Evolutionary conservation across 2,329 filamentous ascomycete genomes (phyloP).

Genomic region (Exophiala bonariae): DNA sequence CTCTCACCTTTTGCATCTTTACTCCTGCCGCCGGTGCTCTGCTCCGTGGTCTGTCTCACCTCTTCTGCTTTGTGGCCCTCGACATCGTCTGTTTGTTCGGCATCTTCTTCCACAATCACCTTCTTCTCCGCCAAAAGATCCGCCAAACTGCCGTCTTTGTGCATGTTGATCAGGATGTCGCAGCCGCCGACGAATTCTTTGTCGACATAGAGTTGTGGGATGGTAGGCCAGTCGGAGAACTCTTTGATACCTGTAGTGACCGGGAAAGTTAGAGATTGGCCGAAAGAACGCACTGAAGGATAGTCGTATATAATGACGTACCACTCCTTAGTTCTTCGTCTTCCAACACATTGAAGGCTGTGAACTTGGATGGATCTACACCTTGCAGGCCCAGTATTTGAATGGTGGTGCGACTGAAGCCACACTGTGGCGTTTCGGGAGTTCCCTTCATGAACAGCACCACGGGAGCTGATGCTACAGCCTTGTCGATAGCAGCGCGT

Average conservation of each 20-base stretch:
- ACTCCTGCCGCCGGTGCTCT: constrained; percentile 21
- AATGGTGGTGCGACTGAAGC: constrained; percentile 91
- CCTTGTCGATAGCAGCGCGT: constrained; percentile 82
- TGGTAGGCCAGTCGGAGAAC: constrained; percentile 98
- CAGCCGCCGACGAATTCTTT: constrained; percentile 98
- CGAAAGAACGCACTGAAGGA: no score
- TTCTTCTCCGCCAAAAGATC: constrained; percentile 90
- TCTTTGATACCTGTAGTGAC: constrained; percentile 97
- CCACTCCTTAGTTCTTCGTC: constrained; percentile 81
- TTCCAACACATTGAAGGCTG: constrained; percentile 97
- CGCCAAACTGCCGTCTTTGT: constrained; percentile 89
- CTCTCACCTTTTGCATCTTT: constrained; percentile 26
- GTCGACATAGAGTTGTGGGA: constrained; percentile 92
- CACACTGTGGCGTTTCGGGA: constrained; percentile 91
- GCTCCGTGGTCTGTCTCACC: constrained; percentile 17
- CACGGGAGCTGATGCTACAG: constrained; percentile 81
- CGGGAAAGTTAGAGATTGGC: neutral
- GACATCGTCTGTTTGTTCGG: constrained; percentile 12
- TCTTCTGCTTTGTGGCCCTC: constrained; percentile 23
- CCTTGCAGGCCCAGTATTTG: constrained; percentile 94
- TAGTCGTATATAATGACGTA: no score
- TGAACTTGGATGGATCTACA: constrained; percentile 92
- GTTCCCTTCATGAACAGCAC: constrained; percentile 99
- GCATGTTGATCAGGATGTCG: constrained; percentile 95
- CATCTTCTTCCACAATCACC: constrained; percentile 69